Conservation (phyloP, 2,329 filamentous ascomycete species). For the Rutstroemia sydowiana region DNA sequence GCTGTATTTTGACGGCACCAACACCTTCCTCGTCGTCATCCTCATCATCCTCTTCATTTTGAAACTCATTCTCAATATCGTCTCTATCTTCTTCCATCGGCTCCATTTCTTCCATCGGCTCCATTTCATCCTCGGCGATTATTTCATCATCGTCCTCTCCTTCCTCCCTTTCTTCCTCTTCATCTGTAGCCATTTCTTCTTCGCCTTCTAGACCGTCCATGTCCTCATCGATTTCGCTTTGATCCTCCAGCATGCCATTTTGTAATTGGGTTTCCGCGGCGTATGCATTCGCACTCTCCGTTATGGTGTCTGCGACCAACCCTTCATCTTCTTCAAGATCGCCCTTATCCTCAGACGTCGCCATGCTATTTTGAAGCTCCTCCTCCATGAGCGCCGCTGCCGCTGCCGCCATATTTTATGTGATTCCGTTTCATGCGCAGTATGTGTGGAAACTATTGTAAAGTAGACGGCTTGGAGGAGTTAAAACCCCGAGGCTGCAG, state of each 20-base stretch:
- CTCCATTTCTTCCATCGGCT: slow-evolving; percentile 33
- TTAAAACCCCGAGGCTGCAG: background rate
- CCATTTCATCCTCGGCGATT: slow-evolving; percentile 15
- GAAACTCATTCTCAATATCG: slow-evolving; percentile 34
- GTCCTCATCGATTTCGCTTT: slow-evolving; percentile 17
- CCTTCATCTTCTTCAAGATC: slow-evolving; percentile 32
- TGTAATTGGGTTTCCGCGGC: slow-evolving; percentile 31
- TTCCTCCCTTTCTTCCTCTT: slow-evolving; percentile 31
- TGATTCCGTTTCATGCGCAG: slow-evolving; percentile 6
- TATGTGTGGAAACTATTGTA: background rate
- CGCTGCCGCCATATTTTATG: slow-evolving; percentile 10
- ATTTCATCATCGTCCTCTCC: slow-evolving; percentile 35
- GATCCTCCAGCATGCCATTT: slow-evolving; percentile 26
- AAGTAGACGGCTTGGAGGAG: background rate
- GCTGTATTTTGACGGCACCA: slow-evolving; percentile 31
- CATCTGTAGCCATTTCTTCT: slow-evolving; percentile 20
- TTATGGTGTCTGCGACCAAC: slow-evolving; percentile 20
- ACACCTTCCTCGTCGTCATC: slow-evolving; percentile 31
- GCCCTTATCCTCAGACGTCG: slow-evolving; percentile 30
- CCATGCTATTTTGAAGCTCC: slow-evolving; percentile 28
- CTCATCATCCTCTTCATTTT: slow-evolving; percentile 36
- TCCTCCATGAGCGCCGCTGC: slow-evolving; percentile 24
- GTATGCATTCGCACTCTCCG: slow-evolving; percentile 26
- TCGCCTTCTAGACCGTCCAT: slow-evolving; percentile 26
- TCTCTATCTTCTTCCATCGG: slow-evolving; percentile 35